These are phyloP conservation scores for Mucor irregularis DNA, from an alignment of 371 early-diverging fungal species.

Conservation along the genomic window DNA sequence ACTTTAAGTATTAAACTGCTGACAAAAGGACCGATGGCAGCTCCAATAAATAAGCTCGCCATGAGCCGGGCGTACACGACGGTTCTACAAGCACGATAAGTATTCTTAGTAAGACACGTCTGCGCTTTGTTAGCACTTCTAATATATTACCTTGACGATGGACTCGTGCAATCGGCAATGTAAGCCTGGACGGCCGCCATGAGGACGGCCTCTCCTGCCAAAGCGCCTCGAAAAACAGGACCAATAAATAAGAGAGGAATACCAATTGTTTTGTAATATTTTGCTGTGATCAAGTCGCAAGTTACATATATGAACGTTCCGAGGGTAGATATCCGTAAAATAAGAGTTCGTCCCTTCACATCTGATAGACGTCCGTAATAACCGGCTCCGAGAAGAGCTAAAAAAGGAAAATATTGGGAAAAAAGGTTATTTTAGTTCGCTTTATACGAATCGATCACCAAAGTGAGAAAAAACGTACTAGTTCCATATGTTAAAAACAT, in stretches of 20 bases:
- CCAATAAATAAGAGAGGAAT: slow-evolving; percentile 32
- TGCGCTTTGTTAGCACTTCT: not conserved
- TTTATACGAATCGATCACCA: too few species aligned
- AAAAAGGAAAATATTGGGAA: not conserved
- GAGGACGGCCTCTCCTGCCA: slow-evolving; percentile 33
- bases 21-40: slow-evolving; percentile 29
- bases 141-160: slow-evolving; percentile 10
- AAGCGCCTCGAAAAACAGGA: slow-evolving; percentile 35
- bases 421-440: not conserved
- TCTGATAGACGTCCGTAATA: slow-evolving; percentile 45
- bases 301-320: slow-evolving; percentile 27
- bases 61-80: slow-evolving; percentile 35
- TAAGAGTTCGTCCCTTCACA: slow-evolving; percentile 27
- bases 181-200: slow-evolving; percentile 42
- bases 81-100: slow-evolving; percentile 17
- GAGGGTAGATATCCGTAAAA: slow-evolving; percentile 28
- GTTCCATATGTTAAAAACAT: slow-evolving; percentile 31
- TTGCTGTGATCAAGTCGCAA: slow-evolving; percentile 23
- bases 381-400: slow-evolving; percentile 37
- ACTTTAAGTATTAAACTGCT: slow-evolving; percentile 11
- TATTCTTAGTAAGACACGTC: not conserved
- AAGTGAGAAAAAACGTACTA: slow-evolving; percentile 14
- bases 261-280: slow-evolving; percentile 27
- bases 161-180: slow-evolving; percentile 39
- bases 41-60: slow-evolving; percentile 31